Base-by-base conservation (phyloP, 1,284 basidiomycete species). In the Pisolithus thermaeus region DNA sequence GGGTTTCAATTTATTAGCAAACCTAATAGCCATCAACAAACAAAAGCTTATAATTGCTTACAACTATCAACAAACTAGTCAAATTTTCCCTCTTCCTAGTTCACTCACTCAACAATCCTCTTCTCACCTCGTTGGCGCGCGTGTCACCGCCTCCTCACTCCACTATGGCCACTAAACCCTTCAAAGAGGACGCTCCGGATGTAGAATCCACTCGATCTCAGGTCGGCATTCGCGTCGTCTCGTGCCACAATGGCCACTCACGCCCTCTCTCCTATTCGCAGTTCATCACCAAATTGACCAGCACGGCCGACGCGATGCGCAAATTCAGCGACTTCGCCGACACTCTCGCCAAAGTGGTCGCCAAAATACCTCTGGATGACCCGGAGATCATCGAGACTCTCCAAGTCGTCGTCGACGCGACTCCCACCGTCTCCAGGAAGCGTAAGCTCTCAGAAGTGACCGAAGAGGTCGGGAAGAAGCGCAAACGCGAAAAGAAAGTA, bases 321-420 rank as follows among this genome's bases (percentile, higher is more conserved):
- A 73, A 76, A 52, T 80, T 78, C 52, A 81, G 83, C 4, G 68
- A 69, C 47, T 61, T 80, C 40, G 78, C 79, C 20, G 84, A 87
- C 40, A 64, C 72, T 43, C 84, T 81, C 52, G 74, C 77, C 18
- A 67, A 63, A 43, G 61, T 70, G n/a, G 65, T 78, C 48, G 65
- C 55, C 36, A 69, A 67, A 42, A 49, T 57, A 20, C 63, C 65
- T 7, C 63, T 70, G 12, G 68, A 70, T 27, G 68, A 69, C 59
- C 55, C 67, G 14, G 58, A 63, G 51, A 54, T 69, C 42, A 49
- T 69, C 28, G 59, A 61, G 51, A 50, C 65, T 12, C 47, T 67
- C 47, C 66, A 67, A 35, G 16, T 43, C 4, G 64, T 62, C 52
- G 58, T 68, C 40, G 64, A 66, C 61, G 63, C 61, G 59, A 64